phyloP scores from a whole-genome alignment of 75 land plant species.

The Picea sitchensis region DNA sequence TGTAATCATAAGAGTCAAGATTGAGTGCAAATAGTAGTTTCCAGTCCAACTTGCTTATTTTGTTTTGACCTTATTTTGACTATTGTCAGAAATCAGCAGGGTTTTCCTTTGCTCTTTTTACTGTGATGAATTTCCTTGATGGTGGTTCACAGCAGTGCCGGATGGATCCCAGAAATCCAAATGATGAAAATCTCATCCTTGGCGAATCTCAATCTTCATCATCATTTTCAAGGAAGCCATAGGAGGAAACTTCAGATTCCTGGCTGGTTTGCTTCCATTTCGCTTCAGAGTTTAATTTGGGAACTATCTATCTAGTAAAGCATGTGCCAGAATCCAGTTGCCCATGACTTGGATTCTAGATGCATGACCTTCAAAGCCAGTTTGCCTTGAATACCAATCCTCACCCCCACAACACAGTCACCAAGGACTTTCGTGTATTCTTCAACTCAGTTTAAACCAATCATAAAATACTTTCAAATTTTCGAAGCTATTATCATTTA shows the following conservation, averaged over 20 bases:
- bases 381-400: neutral
- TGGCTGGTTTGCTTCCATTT: neutral
- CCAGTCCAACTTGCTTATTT: neutral
- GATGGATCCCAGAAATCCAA: neutral
- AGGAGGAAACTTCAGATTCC: neutral
- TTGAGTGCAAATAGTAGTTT: neutral
- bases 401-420: neutral
- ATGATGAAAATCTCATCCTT: neutral
- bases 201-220: neutral
- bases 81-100: neutral
- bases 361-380: neutral
- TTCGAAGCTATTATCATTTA: too few species aligned
- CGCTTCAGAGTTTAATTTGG: neutral
- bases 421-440: neutral
- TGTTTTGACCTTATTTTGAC: constrained; percentile 1
- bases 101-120: neutral
- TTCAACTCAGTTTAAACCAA: neutral
- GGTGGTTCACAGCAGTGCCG: neutral
- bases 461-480: too few species aligned
- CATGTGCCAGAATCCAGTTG: neutral
- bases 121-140: neutral
- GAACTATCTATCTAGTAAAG: neutral
- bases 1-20: neutral
- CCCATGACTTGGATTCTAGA: neutral
- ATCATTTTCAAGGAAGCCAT: constrained; percentile 2